These are phyloP conservation scores for Lactarius sanguifluus DNA, from an alignment of 768 basidiomycete species.

Conservation along the genomic window DNA sequence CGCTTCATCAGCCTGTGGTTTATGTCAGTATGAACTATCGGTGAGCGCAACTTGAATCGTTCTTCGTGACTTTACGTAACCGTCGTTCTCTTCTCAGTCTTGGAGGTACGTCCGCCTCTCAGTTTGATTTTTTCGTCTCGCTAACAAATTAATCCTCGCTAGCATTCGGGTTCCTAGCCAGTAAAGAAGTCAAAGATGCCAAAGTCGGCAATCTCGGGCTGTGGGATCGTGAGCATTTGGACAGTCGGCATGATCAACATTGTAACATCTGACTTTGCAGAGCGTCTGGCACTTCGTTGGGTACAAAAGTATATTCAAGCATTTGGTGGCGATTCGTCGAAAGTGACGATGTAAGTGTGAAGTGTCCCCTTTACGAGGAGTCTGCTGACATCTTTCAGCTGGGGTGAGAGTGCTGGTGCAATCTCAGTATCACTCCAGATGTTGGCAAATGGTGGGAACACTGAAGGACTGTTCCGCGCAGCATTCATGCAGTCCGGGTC, in stretches of 20 bases:
- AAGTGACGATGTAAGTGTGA: conserved; percentile 52
- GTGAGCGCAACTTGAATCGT: neutral
- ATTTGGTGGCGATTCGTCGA: conserved; percentile 64
- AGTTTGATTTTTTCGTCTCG: neutral
- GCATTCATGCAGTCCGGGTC: conserved; percentile 48
- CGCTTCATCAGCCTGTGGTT: conserved; percentile 30
- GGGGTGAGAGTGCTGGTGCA: conserved; percentile 56
- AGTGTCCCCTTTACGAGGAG: conserved; percentile 7
- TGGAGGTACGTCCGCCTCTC: conserved; percentile 8
- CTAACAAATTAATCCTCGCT: neutral
- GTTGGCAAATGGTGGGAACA: conserved; percentile 40
- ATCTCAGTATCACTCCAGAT: conserved; percentile 47
- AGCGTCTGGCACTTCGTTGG: conserved; percentile 60
- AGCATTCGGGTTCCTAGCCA: conserved; percentile 52
- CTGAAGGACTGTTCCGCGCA: conserved; percentile 41
- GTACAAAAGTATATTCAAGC: conserved; percentile 59
- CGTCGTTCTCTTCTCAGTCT: conserved; percentile 3
- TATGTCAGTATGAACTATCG: conserved; percentile 35
- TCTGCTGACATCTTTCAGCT: conserved; percentile 35
- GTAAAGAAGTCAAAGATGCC: conserved; percentile 51
- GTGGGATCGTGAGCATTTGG: conserved; percentile 51
- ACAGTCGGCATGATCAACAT: neutral
- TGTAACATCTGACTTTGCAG: conserved; percentile 35
- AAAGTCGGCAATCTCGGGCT: conserved; percentile 62
- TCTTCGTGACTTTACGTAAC: neutral